phyloP scores from a whole-genome alignment of 768 basidiomycete species.

The Phanerochaete carnosa region DNA sequence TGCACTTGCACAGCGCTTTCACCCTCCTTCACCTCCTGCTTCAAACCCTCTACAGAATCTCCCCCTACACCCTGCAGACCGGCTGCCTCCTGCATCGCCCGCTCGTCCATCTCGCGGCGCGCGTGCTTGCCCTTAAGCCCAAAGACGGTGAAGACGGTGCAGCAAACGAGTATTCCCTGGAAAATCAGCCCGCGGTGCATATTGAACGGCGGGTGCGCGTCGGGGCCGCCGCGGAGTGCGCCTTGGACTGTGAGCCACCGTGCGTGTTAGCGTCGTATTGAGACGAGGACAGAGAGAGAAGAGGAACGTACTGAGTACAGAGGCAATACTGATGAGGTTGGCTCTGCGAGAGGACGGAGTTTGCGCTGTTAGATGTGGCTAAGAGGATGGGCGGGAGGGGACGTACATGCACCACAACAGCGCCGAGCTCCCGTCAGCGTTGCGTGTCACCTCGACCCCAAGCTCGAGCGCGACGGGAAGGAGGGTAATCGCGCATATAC shows the following conservation, averaged over 20 bases:
- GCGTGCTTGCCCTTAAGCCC: conserved; percentile 58
- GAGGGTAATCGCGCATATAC: conserved; percentile 61
- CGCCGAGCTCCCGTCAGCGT: conserved; percentile 74
- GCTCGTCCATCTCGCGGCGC: conserved; percentile 59
- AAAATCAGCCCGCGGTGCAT: conserved; percentile 70
- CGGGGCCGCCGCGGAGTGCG: conserved; percentile 61
- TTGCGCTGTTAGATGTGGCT: neutral
- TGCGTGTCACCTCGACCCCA: conserved; percentile 75
- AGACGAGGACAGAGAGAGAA: neutral
- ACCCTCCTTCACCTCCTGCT: too few relatives aligned
- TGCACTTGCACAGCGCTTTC: too few relatives aligned
- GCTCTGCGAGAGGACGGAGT: conserved; percentile 37
- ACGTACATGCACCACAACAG: conserved; percentile 73
- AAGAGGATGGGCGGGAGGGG: neutral
- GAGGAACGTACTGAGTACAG: conserved; percentile 51
- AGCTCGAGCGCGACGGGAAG: conserved; percentile 78
- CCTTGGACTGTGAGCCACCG: conserved; percentile 52
- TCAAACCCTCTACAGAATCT: too few relatives aligned
- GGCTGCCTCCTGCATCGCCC: neutral
- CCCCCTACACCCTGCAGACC: too few relatives aligned
- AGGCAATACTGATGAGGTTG: conserved; percentile 62
- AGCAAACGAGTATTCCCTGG: conserved; percentile 49
- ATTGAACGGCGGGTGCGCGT: conserved; percentile 68
- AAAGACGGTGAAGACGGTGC: conserved; percentile 39
- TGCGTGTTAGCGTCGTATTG: neutral